Percentiles rank a stretch among this genome's conserved stretches.
Evolutionary conservation across 805 yeast genomes (phyloP).

Genomic region (Teunomyces kruisii): DNA sequence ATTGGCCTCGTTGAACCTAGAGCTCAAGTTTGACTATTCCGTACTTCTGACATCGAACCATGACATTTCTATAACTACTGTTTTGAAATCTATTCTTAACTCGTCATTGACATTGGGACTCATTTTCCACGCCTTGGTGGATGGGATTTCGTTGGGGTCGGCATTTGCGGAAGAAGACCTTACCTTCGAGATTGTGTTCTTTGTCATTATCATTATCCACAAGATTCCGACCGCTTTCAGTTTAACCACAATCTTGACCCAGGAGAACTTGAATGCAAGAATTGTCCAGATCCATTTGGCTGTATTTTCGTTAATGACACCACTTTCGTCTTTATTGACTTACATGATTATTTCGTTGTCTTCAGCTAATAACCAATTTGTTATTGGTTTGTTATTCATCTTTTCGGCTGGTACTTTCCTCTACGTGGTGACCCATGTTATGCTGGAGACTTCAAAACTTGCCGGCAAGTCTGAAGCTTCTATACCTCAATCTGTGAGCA

Average conservation of each 20-base stretch:
- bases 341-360: conserved; percentile 38
- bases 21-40: conserved; percentile 8
- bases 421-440: conserved; percentile 67
- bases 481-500: conserved; percentile 3
- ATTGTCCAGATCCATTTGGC: conserved; percentile 47
- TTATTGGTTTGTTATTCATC: conserved; percentile 55
- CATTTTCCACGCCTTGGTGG: conserved; percentile 65
- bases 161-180: conserved; percentile 42
- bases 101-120: conserved; percentile 61
- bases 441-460: conserved; percentile 33
- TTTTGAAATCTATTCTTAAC: conserved; percentile 26
- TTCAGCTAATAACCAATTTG: conserved; percentile 29
- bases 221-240: conserved; percentile 78
- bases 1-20: conserved; percentile 7
- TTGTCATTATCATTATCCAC: conserved; percentile 64
- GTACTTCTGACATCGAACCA: not conserved
- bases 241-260: conserved; percentile 52
- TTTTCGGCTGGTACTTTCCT: conserved; percentile 74
- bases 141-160: conserved; percentile 73
- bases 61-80: not conserved
- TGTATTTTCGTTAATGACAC: conserved; percentile 60
- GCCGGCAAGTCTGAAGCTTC: not conserved
- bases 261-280: conserved; percentile 29
- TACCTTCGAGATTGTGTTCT: conserved; percentile 45
- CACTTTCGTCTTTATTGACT: conserved; percentile 56